A percentile compares a stretch with the other conserved stretches of the same genome.
These are phyloP conservation scores for Aspergillus intermedius DNA, from an alignment of 2,329 filamentous ascomycete genomes.

Conservation along the genomic window DNA sequence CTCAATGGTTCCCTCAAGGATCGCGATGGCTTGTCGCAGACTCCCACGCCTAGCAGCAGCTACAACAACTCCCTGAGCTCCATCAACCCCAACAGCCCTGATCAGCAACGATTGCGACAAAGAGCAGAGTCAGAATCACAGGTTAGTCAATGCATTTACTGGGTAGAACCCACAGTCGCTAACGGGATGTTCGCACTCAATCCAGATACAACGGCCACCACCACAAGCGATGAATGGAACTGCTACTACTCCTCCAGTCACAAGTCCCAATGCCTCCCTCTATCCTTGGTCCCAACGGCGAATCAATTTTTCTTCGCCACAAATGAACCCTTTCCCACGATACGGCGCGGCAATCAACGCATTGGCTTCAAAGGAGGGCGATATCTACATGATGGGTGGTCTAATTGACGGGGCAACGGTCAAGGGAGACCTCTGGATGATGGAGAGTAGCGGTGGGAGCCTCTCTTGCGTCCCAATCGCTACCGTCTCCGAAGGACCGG, in stretches of 20 bases:
- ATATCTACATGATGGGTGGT: constrained; percentile 96
- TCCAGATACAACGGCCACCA: constrained; percentile 27
- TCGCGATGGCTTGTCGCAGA: constrained; percentile 38
- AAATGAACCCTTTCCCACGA: constrained; percentile 83
- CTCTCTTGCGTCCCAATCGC: constrained; percentile 87
- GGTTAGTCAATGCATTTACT: constrained; percentile 32
- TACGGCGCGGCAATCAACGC: constrained; percentile 97
- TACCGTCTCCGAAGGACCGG: constrained; percentile 88
- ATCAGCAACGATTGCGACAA: constrained; percentile 54
- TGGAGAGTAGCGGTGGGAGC: constrained; percentile 74
- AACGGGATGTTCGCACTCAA: background rate
- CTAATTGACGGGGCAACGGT: constrained; percentile 91
- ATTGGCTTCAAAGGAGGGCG: constrained; percentile 87
- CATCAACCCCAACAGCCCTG: constrained; percentile 58
- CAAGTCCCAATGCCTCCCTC: constrained; percentile 66
- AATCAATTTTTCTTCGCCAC: constrained; percentile 74
- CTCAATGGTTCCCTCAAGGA: constrained; percentile 41
- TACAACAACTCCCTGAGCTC: constrained; percentile 61
- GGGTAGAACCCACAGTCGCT: background rate
- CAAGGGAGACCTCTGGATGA: constrained; percentile 96
- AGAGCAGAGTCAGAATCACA: constrained; percentile 51
- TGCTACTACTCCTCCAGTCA: constrained; percentile 24
- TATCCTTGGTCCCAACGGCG: constrained; percentile 95
- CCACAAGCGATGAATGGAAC: constrained; percentile 51
- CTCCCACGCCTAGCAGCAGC: constrained; percentile 70